phyloP scores from a whole-genome alignment of 2,329 filamentous ascomycete species.

The Xylariales sp. region DNA sequence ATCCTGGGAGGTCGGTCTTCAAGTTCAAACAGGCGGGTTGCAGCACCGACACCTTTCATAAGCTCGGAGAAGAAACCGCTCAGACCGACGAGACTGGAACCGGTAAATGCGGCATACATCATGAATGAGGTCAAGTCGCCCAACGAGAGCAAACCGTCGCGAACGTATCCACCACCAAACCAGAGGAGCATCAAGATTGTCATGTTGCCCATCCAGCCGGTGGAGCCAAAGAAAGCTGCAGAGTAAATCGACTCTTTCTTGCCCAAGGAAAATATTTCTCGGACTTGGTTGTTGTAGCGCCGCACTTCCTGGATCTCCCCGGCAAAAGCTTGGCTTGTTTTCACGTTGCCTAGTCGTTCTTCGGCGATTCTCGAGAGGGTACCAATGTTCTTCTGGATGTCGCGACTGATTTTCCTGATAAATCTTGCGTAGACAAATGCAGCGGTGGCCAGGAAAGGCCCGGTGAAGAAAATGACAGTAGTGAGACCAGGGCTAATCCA shows the following conservation, averaged over 20 bases:
- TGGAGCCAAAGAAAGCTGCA: slow-evolving; percentile 83
- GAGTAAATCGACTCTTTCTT: slow-evolving; percentile 82
- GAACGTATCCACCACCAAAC: slow-evolving; percentile 86
- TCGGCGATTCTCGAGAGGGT: slow-evolving; percentile 95
- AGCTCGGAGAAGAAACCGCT: slow-evolving; percentile 97
- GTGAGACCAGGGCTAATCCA: slow-evolving; percentile 91
- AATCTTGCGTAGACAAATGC: slow-evolving; percentile 89
- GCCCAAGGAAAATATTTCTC: slow-evolving; percentile 86
- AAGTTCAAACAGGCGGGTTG: slow-evolving; percentile 92
- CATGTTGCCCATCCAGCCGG: slow-evolving; percentile 92
- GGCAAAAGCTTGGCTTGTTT: slow-evolving; percentile 93
- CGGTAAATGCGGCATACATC: slow-evolving; percentile 91
- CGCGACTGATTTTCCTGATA: slow-evolving; percentile 83
- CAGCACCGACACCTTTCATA: slow-evolving; percentile 98
- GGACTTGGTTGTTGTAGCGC: slow-evolving; percentile 88
- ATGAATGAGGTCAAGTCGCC: slow-evolving; percentile 94
- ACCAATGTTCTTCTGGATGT: slow-evolving; percentile 91
- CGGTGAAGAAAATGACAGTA: slow-evolving; percentile 78
- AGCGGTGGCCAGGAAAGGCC: slow-evolving; percentile 84
- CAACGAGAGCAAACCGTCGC: slow-evolving; percentile 78
- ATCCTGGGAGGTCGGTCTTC: slow-evolving; percentile 87
- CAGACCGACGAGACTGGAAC: slow-evolving; percentile 85
- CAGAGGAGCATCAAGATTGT: slow-evolving; percentile 89
- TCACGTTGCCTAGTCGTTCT: slow-evolving; percentile 94
- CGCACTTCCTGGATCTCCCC: slow-evolving; percentile 87